Percentiles rank a stretch among this genome's conserved stretches.
These are phyloP conservation scores for Saccharomycopsis sp. DNA, from an alignment of 805 yeast species.

Conservation along the genomic window DNA sequence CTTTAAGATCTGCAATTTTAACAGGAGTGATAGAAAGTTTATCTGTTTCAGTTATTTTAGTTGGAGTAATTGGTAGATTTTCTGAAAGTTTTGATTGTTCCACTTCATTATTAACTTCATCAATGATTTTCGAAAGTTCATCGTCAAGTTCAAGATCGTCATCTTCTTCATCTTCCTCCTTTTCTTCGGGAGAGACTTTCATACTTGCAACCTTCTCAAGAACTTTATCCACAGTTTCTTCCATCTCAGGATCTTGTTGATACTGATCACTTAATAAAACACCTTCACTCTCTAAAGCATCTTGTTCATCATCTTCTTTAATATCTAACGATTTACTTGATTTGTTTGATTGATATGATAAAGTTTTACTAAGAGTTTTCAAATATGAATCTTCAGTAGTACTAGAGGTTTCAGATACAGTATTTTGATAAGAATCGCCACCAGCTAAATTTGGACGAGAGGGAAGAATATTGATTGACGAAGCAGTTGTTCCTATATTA, in stretches of 20 bases:
- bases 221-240: constrained; percentile 13
- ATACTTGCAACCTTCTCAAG: constrained; percentile 15
- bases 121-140: no score
- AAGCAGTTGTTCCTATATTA: constrained; percentile 17
- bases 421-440: constrained; percentile 66
- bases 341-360: constrained; percentile 13
- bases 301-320: constrained; percentile 22
- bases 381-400: constrained; percentile 11
- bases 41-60: constrained; percentile 1
- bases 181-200: constrained; percentile 1
- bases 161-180: no score
- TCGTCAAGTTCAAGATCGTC: no score
- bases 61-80: background rate
- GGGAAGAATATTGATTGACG: constrained; percentile 20
- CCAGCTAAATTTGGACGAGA: constrained; percentile 58
- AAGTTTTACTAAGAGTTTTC: constrained; percentile 14
- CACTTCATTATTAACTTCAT: no score
- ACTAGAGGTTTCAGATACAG: constrained; percentile 21
- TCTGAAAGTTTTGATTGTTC: no score
- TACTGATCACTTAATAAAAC: constrained; percentile 41
- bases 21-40: background rate
- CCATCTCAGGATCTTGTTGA: constrained; percentile 19
- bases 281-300: constrained; percentile 44
- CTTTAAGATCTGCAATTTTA: background rate
- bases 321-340: background rate